Evolutionary conservation across 2,329 filamentous ascomycete genomes (phyloP).

Genomic region (Ceratocystis alfenasii): DNA sequence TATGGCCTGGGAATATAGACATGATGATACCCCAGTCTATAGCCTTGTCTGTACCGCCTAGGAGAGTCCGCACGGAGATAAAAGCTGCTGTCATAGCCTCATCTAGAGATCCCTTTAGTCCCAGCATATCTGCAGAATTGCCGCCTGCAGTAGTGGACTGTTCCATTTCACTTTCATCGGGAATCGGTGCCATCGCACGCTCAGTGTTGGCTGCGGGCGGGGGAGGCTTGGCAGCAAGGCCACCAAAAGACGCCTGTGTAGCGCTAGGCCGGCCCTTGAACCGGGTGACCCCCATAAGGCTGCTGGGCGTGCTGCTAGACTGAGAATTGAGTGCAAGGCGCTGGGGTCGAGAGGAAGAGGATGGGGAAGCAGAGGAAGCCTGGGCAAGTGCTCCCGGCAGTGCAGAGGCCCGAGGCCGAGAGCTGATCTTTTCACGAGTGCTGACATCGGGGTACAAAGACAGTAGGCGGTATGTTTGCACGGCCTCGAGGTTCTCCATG

Average conservation of each 20-base stretch:
- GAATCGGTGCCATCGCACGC: slow-evolving; percentile 19
- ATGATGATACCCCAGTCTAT: slow-evolving; percentile 51
- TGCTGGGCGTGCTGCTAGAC: not conserved
- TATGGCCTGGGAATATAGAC: slow-evolving; percentile 43
- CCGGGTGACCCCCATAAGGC: slow-evolving; percentile 12
- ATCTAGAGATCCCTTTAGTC: slow-evolving; percentile 18
- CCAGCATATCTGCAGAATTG: not conserved
- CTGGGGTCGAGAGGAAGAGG: not conserved
- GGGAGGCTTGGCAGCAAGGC: slow-evolving; percentile 9
- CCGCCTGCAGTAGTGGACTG: not conserved
- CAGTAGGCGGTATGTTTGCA: slow-evolving; percentile 20
- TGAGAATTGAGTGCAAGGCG: not conserved
- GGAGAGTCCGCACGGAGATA: slow-evolving; percentile 44
- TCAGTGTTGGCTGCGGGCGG: slow-evolving; percentile 19
- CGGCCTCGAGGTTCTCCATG: slow-evolving; percentile 20
- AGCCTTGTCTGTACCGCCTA: slow-evolving; percentile 47
- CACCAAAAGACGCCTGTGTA: slow-evolving; percentile 12
- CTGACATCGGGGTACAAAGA: slow-evolving; percentile 17
- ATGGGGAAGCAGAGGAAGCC: not conserved
- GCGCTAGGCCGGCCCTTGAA: slow-evolving; percentile 21
- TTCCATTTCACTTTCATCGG: slow-evolving; percentile 7
- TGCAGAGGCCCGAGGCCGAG: not conserved
- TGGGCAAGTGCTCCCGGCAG: not conserved
- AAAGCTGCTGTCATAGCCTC: slow-evolving; percentile 43
- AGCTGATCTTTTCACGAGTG: slow-evolving; percentile 1